Base-by-base conservation (phyloP, 2,329 filamentous ascomycete species). In the Daldinia eschscholtzii region DNA sequence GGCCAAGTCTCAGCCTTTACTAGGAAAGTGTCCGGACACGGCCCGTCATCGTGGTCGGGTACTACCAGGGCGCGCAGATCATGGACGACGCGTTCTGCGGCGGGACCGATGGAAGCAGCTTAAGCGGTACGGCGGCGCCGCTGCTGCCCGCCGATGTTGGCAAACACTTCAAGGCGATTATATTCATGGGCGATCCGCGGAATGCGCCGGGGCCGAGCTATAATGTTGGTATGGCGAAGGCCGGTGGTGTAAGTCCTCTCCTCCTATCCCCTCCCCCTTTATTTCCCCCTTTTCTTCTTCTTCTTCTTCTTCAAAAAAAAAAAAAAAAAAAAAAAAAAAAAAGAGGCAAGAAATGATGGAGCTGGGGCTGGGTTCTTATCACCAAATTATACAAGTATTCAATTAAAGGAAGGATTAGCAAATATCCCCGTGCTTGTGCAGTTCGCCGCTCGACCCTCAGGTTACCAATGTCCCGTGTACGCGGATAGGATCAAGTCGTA, bases 51-150 rank as follows among this genome's bases (percentile, higher is more conserved):
- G 78, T 90, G 35, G 85, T 90, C 41, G 89, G 88, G 39, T 91
- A 91, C 77, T 89, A 86, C 6, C 88, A 89, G 84, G 88, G 88
- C 52, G 86, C 84, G 48, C 86, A 91, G 79, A 89, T 90, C 72
- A 85, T 87, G 76, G 87, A 90, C 72, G 85, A 88, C 72, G 87
- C 87, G 4, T 79, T 89, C 57, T 90, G 88, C 74, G 88, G 88
- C 15, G 88, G 87, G 1, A 62, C 66, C 37, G 65, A 68, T 37
- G 65, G 62, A 30, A 68, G 64, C 50, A 62, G 64, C 55, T 57
- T 66, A 63, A 59, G 52, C 23, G 46, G 55, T 12, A 65, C 60
- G 2, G 55, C 62, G 9, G 37, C 65, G n/a, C 65, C 61, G 20
- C 20, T 23, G 9, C 4, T 68, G 3, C 63, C 63, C n/a, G 59